Evolutionary conservation across 306 rosid species (phyloP), one percentile per base, ranked within the genome.

Genomic region (Quercus wislizeni): DNA sequence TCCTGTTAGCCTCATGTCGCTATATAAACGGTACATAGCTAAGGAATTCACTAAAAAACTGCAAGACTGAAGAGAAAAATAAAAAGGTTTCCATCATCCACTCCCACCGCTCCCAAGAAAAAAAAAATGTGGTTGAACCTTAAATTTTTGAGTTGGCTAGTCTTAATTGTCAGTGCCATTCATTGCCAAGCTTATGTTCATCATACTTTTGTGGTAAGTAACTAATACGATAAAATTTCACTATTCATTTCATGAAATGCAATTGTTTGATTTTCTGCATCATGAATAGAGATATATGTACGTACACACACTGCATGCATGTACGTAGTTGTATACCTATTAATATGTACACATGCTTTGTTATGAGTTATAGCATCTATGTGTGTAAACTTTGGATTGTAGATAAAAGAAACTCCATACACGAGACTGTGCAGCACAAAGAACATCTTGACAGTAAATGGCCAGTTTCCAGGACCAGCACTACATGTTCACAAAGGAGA

Each of bases 371-470:
- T 43, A 43, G 41, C 13, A 10, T 43, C 51, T 59, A 11, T 21
- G 4, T 2, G 4, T 20, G 28, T 57, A 57, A 57, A 19, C 63
- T n/a, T 57, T 20, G 6, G 11, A 57, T 19, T 68, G 55, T 52
- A 78, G 80, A 80, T 83, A 8, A 76, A 83, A 83, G 83, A 74
- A 28, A 25, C 76, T 62, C 68, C 76, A 30, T 78, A 74, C 58
- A 49, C 5, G 70, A 79, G 83, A 41, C 69, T 83, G 3, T 87
- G 89, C 78, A 78, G 83, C 57, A 84, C 85, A 58, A 86, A 89
- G 80, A 84, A 55, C 74, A 89, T 84, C 49, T 55, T 89, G 69
- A 86, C 92, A 0, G 89, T 86, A 55, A 88, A 85, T 55, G 91
- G 89, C 4, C 17, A 57, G 20, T 85, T 85, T 55, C 89, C 91